phyloP scores from a whole-genome alignment of 2,329 filamentous ascomycete genomes.

The Cytospora piceae region DNA sequence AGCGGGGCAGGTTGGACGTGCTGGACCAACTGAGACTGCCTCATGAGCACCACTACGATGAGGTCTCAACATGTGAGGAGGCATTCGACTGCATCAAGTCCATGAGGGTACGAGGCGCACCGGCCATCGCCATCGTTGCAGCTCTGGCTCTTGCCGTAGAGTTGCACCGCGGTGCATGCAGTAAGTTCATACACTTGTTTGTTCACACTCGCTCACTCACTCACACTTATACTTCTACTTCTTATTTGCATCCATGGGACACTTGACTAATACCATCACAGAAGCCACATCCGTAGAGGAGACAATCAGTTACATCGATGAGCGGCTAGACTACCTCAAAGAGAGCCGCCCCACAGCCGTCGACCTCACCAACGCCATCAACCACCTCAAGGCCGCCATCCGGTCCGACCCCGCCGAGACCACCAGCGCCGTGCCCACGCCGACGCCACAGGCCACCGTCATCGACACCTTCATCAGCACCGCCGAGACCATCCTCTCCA shows the following conservation, averaged over 20 bases:
- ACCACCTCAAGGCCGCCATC: constrained; percentile 72
- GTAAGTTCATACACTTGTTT: constrained; percentile 36
- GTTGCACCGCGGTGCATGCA: constrained; percentile 60
- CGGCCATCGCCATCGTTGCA: constrained; percentile 97
- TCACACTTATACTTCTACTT: constrained; percentile 10
- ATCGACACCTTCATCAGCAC: constrained; percentile 73
- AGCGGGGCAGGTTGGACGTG: constrained; percentile 72
- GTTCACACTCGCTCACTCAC: background rate
- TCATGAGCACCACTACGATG: constrained; percentile 78
- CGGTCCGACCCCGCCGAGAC: constrained; percentile 50
- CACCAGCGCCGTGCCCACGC: constrained; percentile 33
- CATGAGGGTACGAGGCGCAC: constrained; percentile 81
- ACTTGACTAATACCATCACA: background rate
- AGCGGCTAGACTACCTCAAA: constrained; percentile 83
- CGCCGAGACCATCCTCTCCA: constrained; percentile 83
- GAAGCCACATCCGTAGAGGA: constrained; percentile 54
- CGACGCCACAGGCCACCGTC: constrained; percentile 57
- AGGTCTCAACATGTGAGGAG: constrained; percentile 70
- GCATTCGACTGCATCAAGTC: constrained; percentile 82
- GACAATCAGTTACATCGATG: constrained; percentile 71
- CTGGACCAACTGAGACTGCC: constrained; percentile 83
- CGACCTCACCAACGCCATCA: constrained; percentile 87
- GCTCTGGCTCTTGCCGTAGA: constrained; percentile 87
- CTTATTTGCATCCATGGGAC: background rate
- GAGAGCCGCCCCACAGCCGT: constrained; percentile 92